These are phyloP conservation scores for Auricularia sp. DNA, from an alignment of 768 basidiomycete species.

Conservation along the genomic window DNA sequence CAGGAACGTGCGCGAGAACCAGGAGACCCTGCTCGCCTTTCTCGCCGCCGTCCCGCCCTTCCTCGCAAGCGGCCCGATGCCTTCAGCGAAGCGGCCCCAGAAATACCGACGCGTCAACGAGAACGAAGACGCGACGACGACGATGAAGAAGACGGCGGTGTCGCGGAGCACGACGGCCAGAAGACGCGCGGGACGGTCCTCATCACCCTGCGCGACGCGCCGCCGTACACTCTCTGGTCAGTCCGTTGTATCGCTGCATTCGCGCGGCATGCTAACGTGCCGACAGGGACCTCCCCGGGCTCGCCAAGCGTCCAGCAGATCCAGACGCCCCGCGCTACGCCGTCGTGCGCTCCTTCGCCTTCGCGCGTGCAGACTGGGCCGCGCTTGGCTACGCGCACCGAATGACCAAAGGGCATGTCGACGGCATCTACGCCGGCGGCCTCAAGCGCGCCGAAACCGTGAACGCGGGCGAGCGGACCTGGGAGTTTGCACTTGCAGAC, in stretches of 20 bases:
- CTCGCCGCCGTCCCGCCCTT: conserved; percentile 60
- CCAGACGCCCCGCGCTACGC: conserved; percentile 57
- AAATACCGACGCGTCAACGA: conserved; percentile 4
- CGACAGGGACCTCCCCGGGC: conserved; percentile 60
- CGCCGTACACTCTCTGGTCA: conserved; percentile 83
- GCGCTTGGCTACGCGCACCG: conserved; percentile 70
- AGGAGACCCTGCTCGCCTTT: conserved; percentile 72
- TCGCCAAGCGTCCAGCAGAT: conserved; percentile 66
- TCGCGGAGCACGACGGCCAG: conserved; percentile 10
- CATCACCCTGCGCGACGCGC: conserved; percentile 76
- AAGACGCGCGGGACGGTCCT: conserved; percentile 60
- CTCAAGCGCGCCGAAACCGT: conserved; percentile 29
- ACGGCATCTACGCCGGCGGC: conserved; percentile 55
- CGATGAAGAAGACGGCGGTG: conserved; percentile 15
- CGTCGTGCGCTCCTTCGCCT: conserved; percentile 70
- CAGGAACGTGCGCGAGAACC: conserved; percentile 85
- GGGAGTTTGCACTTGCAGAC: conserved; percentile 62
- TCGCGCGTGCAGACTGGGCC: conserved; percentile 58
- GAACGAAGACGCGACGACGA: conserved; percentile 35
- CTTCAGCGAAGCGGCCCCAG: conserved; percentile 22
- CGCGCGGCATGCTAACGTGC: background rate
- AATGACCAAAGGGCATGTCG: conserved; percentile 81
- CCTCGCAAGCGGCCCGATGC: conserved; percentile 48
- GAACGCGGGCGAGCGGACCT: conserved; percentile 62
- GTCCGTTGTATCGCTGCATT: conserved; percentile 13